Evolutionary conservation across 192 early-diverging fungal species (phyloP), one percentile per base, ranked within the genome.

Genomic region (Mortierella claussenii): DNA sequence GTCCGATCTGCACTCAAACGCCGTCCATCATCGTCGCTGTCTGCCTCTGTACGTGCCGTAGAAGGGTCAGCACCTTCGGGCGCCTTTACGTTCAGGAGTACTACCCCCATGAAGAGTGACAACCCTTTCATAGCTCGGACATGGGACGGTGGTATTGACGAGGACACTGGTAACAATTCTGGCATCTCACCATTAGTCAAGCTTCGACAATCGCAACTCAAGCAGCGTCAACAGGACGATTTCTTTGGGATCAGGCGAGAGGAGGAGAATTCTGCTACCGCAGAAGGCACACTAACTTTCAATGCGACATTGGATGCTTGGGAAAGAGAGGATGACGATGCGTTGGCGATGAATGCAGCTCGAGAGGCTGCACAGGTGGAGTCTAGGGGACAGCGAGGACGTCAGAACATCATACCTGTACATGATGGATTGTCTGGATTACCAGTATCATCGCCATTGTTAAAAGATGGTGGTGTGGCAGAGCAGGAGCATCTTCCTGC

Each of bases 301-400:
- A 62, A 76, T 26, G 27, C 50, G 17, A 30, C 64, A 26, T 32
- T 76, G 8, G 64, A 66, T 20, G 32, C 34, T 2, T 76, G 73
- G 73, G 64, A 76, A 31, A 59, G 46, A 7, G 73, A 67, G 28
- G 73, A 76, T 30, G 73, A 76, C 20, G 73, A 76, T 24, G 54
- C 45, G 4, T 21, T 76, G 51, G 73, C 64, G 0, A 51, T 50
- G 53, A 76, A 76, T 57, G 73, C 73, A n/a, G 73, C 73, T 5
- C 42, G 44, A 24, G 73, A 76, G 59, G 73, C 64, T 11, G 64
- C 46, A 13, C 62, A 57, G 15, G 24, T 32, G 2, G 70, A 65
- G 32, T 55, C 60, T 12, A 59, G 21, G 28, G 27, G 44, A 24
- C 58, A 61, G 31, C 6, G 8, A 23, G 31, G 46, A 40, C 1